Evolutionary conservation across 768 basidiomycete species (phyloP), one percentile per base, ranked within the genome.

Genomic region (Terana coerulea): DNA sequence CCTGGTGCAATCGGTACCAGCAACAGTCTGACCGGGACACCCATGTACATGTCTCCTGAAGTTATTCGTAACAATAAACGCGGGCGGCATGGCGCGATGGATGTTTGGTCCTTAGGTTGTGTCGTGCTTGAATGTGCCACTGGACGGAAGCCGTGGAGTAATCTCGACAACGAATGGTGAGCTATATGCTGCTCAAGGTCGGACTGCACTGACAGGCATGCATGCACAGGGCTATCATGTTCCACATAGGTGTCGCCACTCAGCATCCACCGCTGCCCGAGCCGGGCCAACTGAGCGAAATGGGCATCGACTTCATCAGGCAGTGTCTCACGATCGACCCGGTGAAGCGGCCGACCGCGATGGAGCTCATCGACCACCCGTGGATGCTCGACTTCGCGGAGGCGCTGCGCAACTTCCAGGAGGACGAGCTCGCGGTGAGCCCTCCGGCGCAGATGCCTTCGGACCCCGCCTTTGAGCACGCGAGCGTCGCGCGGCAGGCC

Each of bases 31-130:
- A 97, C 95, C 1, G 95, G 94, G 15, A 99, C 97, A 11, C 97
- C 97, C 0, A 98, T 98, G 95, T 98, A 99, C 69, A 98, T 99
- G 92, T 97, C 95, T 5, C 97, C 97, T 1, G 97, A 99, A 66
- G 84, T 97, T 48, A 98, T 99, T 74, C 91, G 95, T 72, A 97
- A 89, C 60, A 92, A 95, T 60, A 86, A 79, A 56, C 75, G 84
- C 12, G 93, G 94, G 24, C 77, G 88, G 45, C 84, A 91, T 57
- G 97, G 97, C 15, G 92, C 95, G 10, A 97, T 97, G 90, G 97
- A 99, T 66, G 86, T 99, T 37, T 99, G 97, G 97, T 91, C 93
- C 21, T 70, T 98, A 51, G 97, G 97, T 15, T 98, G 97, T 64
- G 93, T 98, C n/a, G 85, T 98, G 12, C 80, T 98, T 26, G 95